Evolutionary conservation across 768 basidiomycete species (phyloP).

Genomic region (Russula sp.): DNA sequence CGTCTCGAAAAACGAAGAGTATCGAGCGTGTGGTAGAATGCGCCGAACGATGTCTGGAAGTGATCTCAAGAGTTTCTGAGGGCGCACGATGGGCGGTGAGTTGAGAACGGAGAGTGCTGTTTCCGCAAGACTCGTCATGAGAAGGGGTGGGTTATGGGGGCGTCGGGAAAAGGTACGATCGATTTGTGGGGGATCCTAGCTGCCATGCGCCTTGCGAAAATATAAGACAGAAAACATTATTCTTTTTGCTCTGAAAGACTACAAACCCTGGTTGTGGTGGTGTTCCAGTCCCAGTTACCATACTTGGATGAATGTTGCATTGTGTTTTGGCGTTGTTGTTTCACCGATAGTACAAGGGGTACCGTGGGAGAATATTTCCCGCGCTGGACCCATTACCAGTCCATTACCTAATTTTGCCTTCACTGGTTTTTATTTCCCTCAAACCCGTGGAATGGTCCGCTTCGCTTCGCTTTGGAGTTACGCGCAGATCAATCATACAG

Average conservation of each 20-base stretch:
- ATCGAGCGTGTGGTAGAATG: slow-evolving; percentile 22
- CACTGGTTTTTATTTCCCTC: no score
- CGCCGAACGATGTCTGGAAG: slow-evolving; percentile 23
- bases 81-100: slow-evolving; percentile 2
- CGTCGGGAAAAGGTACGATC: neutral
- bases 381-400: no score
- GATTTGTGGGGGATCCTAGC: neutral
- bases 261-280: neutral
- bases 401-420: no score
- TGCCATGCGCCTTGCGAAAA: slow-evolving; percentile 4
- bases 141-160: neutral
- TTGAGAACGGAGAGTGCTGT: slow-evolving; percentile 16
- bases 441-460: no score
- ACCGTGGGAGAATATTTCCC: neutral
- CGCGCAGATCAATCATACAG: no score
- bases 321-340: neutral
- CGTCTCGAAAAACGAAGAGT: slow-evolving; percentile 23
- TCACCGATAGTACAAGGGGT: neutral
- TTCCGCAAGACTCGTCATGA: slow-evolving; percentile 16
- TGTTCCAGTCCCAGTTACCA: slow-evolving; percentile 10
- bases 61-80: slow-evolving; percentile 7
- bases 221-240: slow-evolving; percentile 1
- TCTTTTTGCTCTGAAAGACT: slow-evolving; percentile 16
- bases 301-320: slow-evolving; percentile 20
- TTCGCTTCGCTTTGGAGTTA: no score